Conservation (phyloP, 441 rosid species). For the Populus hybrid region DNA sequence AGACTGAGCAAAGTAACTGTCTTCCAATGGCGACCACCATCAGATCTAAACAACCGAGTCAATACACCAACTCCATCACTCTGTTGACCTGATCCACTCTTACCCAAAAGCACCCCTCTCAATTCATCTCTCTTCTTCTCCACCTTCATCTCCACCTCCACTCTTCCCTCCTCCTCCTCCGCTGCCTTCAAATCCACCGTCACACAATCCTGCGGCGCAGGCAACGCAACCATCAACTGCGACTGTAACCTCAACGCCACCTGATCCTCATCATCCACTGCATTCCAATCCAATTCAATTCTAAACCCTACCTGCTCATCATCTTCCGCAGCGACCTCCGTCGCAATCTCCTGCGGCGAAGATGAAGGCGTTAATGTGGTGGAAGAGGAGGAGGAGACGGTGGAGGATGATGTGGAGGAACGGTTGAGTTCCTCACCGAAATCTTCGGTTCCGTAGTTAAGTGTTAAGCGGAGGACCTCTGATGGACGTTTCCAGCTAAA, state of each 20-base stretch:
- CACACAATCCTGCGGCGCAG: conserved; percentile 78
- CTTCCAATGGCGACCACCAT: conserved; percentile 81
- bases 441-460: conserved; percentile 71
- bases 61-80: conserved; percentile 77
- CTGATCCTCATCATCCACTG: conserved; percentile 92
- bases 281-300: conserved; percentile 84
- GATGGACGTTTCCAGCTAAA: conserved; percentile 93
- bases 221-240: conserved; percentile 90
- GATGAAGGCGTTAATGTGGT: conserved; percentile 8
- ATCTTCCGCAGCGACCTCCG: not conserved
- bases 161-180: conserved; percentile 33
- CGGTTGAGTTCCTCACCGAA: conserved; percentile 50
- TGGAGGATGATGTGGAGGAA: conserved; percentile 38
- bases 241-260: conserved; percentile 80
- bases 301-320: conserved; percentile 73
- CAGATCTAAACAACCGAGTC: conserved; percentile 60
- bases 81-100: conserved; percentile 83
- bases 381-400: conserved; percentile 29
- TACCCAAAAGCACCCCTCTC: conserved; percentile 61
- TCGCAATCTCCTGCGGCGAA: conserved; percentile 27
- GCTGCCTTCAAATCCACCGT: conserved; percentile 42
- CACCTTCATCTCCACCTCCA: conserved; percentile 66
- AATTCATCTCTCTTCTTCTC: conserved; percentile 79
- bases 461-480: conserved; percentile 70
- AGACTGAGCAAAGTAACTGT: conserved; percentile 69